Conservation (phyloP, 1,139 yeast genomes). For the Eremothecium gossypii region DNA sequence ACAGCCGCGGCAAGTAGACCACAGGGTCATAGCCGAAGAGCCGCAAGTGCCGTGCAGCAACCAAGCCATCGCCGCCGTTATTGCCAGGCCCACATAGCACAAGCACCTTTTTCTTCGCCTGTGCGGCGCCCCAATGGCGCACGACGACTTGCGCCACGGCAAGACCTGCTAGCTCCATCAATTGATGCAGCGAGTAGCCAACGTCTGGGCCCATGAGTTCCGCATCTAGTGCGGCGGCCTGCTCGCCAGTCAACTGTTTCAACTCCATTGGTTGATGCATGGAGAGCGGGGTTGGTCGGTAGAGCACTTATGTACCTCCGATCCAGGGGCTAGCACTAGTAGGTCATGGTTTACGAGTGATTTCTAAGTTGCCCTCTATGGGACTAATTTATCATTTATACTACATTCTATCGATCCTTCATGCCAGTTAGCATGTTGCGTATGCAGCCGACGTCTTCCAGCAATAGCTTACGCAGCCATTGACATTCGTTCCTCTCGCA, state of each 20-base stretch:
- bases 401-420: not conserved
- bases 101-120: constrained; percentile 34
- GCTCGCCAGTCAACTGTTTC: constrained; percentile 43
- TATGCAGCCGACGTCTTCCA: constrained; percentile 30
- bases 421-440: constrained; percentile 23
- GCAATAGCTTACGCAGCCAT: constrained; percentile 29
- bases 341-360: too few species aligned
- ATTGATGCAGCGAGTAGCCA: constrained; percentile 82
- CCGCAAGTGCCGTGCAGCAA: constrained; percentile 83
- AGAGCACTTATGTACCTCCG: too few species aligned
- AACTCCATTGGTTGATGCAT: constrained; percentile 6
- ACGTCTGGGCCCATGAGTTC: constrained; percentile 76
- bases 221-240: constrained; percentile 72
- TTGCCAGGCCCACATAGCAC: constrained; percentile 92
- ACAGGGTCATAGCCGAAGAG: constrained; percentile 71
- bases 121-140: constrained; percentile 3
- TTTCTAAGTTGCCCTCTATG: too few species aligned
- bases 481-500: constrained; percentile 27
- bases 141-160: constrained; percentile 81
- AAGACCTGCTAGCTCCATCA: constrained; percentile 95
- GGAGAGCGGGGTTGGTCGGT: not conserved
- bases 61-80: constrained; percentile 93
- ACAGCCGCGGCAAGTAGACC: constrained; percentile 57
- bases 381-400: too few species aligned
- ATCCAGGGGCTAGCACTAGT: too few species aligned